phyloP scores from a whole-genome alignment of 345 rosid genomes.

The sweet orange (Citrus sinensis) region DVS_A1.0 CM039165.1:21554501-21555000 shows the following conservation, averaged over 20 bases:
- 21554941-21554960: conserved; percentile 23
- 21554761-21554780: conserved; percentile 36
- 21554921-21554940: conserved; percentile 22
- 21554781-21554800: conserved; percentile 26
- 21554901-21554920: conserved; percentile 15
- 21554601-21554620: conserved; percentile 33
- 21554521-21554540: conserved; percentile 40
- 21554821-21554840: conserved; percentile 28
- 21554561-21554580: conserved; percentile 42
- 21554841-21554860: conserved; percentile 24
- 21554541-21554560: conserved; percentile 37
- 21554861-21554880: conserved; percentile 27
- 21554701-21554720: conserved; percentile 26
- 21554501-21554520: conserved; percentile 26
- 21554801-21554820: conserved; percentile 12
- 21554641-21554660: conserved; percentile 21
- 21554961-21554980: conserved; percentile 31
- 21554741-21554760: conserved; percentile 32
- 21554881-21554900: conserved; percentile 24
- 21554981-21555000: conserved; percentile 36
- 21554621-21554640: conserved; percentile 29
- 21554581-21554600: conserved; percentile 47
- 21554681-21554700: conserved; percentile 39
- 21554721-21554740: conserved; percentile 32
- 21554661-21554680: conserved; percentile 39